Conservation (phyloP, 2,329 filamentous ascomycete species). For the Balansia obtecta region DNA sequence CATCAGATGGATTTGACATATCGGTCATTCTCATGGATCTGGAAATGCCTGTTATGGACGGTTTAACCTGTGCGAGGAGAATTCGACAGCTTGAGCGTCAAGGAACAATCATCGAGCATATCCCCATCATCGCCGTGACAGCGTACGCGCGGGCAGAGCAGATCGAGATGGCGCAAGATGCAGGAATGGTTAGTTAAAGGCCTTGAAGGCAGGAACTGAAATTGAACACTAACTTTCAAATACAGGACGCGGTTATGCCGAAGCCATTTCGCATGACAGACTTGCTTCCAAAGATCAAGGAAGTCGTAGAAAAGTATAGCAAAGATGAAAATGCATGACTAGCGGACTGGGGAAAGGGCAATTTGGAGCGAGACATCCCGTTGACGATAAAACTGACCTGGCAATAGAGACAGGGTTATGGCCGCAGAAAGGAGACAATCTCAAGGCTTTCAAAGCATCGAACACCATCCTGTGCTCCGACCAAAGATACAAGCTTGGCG, state of each 20-base stretch:
- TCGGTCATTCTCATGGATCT: slow-evolving; percentile 67
- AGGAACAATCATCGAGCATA: slow-evolving; percentile 48
- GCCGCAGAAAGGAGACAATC: neutral
- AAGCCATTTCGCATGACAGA: slow-evolving; percentile 7
- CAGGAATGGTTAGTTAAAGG: slow-evolving; percentile 52
- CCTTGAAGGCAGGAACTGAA: neutral
- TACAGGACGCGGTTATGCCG: slow-evolving; percentile 6
- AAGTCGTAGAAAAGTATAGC: slow-evolving; percentile 2
- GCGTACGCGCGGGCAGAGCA: slow-evolving; percentile 67
- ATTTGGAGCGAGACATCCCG: neutral
- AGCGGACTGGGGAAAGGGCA: neutral
- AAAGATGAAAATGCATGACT: neutral
- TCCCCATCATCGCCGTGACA: slow-evolving; percentile 70
- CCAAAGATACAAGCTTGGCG: too few species aligned
- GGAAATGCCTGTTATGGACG: slow-evolving; percentile 77
- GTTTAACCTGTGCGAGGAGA: slow-evolving; percentile 56
- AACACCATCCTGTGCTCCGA: too few species aligned
- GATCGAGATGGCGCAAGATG: slow-evolving; percentile 54
- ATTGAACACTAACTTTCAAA: neutral
- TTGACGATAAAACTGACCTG: neutral
- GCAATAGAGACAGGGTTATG: neutral
- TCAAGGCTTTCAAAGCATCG: neutral
- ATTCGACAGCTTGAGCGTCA: slow-evolving; percentile 56
- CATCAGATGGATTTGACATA: slow-evolving; percentile 34
- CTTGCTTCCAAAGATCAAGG: slow-evolving; percentile 5